Base-by-base conservation (phyloP, 164 flowering plant species). In the Vitis cinerea region DNA sequence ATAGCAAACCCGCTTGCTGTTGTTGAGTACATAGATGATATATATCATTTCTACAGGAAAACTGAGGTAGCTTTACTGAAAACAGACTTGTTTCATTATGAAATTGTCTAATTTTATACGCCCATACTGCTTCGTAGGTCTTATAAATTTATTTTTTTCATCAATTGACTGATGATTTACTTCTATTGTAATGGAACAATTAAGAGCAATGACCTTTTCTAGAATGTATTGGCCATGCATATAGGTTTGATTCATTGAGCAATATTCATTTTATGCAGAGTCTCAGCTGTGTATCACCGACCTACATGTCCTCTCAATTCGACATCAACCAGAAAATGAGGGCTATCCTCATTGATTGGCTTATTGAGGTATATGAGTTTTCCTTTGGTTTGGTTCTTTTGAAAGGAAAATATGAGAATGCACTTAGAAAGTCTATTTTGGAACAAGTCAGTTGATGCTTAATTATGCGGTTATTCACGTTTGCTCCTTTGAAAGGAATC, bases 301-400 rank as follows among this genome's bases (percentile, higher is more conserved):
- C 30, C 2, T 80, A 80, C 29, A 80, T 80, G 80, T 67, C 13
- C 15, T 59, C 29, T 4, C 83, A 80, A 61, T 59, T 52, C n/a
- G 80, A 80, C 70, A 77, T 80, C 23, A 80, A 80, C 29, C 74
- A 80, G 61, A 80, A 51, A 63, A 80, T 80, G 83, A 74, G 83
- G 44, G 83, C 64, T 2, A 80, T 80, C 17, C 73, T 80, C 10
- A 74, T 80, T 10, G 83, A 80, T 57, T 80, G 83, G 83, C 74
- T 80, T 1, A 74, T 77, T 53, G 80, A 80, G 83, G 83, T 77
- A 51, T 23, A 4, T n/a, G 9, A 16, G 12, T 70, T n/a, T 61
- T 27, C 3, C 17, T 19, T 59, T 8, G 10, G 5, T 10, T 29
- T 49, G 59, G 11, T 27, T 12, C 17, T 9, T 13, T 66, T 37